Base-by-base conservation (phyloP, 1,284 basidiomycete species). In the Rhodofomes roseus region DNA sequence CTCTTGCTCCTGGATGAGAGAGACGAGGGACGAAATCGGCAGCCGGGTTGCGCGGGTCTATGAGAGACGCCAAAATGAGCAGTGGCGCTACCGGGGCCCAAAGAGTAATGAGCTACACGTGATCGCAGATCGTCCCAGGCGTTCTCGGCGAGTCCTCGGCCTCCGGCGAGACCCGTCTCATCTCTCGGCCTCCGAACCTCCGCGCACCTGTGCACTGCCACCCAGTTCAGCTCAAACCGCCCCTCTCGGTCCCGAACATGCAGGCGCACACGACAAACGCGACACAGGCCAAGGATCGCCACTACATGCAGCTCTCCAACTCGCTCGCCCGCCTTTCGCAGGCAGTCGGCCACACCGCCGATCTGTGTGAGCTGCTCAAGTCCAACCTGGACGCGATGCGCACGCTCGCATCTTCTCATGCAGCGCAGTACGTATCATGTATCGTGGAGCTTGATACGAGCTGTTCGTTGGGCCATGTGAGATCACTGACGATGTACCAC, bases 351-450 rank as follows among this genome's bases (percentile, higher is more conserved):
- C 84, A 83, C 64, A 90, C 89, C 0, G 84, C 86, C 16, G 86
- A 88, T 66, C 76, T 91, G 14, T 88, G 86, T 70, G 88, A 88
- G 69, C 82, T 84, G 59, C 77, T 90, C 56, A 85, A 88, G 67
- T 77, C 80, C 53, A 88, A 90, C 73, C 72, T 90, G 55, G 81
- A 89, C 63, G 83, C 88, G 12, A 89, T 90, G 86, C 77, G 83
- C 54, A 81, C 82, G 12, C 84, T 91, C 64, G 83, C 87, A 20
- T 87, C 86, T 1, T 76, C 85, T 53, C 87, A 91, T 71, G 86
- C 86, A 22, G 86, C 88, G 52, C 89, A 87, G 87, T 89, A 66
- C 62, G 83, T 71, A n/a, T 34, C 31, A 34, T 11, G 5, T 34
- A 5, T 34, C 4, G 31, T 11, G 31, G 4, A 11, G 31, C 31